phyloP scores from a whole-genome alignment of 176 grass and related monocot species.

The Oryza coarctata region DNA sequence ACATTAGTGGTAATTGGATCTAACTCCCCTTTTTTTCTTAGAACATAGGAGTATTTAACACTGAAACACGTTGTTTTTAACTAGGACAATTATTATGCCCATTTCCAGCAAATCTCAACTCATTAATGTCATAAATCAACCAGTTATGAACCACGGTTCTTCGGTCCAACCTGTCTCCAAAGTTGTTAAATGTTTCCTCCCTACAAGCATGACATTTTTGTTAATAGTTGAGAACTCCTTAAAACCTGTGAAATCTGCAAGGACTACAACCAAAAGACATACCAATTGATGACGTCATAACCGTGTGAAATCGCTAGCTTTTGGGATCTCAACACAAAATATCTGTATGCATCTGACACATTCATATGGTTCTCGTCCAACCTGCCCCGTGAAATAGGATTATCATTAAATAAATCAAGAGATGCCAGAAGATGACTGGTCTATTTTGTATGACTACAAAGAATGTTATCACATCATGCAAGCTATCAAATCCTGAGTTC shows the following conservation, averaged over 20 bases:
- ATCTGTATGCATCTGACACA: constrained; percentile 68
- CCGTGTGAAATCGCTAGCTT: constrained; percentile 90
- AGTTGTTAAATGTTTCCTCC: constrained; percentile 91
- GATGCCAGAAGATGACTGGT: neutral
- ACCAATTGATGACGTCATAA: constrained; percentile 87
- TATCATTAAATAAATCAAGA: constrained; percentile 21
- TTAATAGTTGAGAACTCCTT: constrained; percentile 29
- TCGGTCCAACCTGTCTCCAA: constrained; percentile 67
- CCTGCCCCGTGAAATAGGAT: constrained; percentile 47
- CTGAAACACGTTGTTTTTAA: neutral
- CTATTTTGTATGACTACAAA: constrained; percentile 9
- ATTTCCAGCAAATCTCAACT: constrained; percentile 1
- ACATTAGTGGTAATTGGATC: neutral
- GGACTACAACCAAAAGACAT: constrained; percentile 17
- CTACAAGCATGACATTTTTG: constrained; percentile 34
- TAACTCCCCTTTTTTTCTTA: constrained; percentile 5
- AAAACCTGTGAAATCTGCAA: constrained; percentile 10
- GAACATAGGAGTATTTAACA: neutral
- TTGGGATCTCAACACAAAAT: constrained; percentile 87
- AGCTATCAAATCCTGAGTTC: constrained; percentile 34
- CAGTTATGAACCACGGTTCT: constrained; percentile 91
- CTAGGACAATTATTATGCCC: neutral
- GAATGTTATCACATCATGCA: constrained; percentile 22
- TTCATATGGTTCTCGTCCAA: constrained; percentile 71
- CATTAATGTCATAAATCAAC: constrained; percentile 31